phyloP scores from a whole-genome alignment of 176 grass and related monocot species.

The Alopecurus myosuroides region DNA sequence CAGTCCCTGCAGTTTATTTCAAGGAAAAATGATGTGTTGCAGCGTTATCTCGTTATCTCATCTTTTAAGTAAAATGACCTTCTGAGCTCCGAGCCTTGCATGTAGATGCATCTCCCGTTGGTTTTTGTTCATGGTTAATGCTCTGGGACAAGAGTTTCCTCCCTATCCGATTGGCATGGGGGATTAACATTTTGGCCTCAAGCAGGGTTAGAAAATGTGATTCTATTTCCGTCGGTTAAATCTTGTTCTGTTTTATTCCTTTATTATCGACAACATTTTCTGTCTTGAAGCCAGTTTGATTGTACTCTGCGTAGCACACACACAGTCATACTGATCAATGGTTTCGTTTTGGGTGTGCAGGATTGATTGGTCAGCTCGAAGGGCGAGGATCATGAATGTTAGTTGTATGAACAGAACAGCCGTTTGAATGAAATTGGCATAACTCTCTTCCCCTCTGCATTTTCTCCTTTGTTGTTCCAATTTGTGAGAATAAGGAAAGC shows the following conservation, averaged over 20 bases:
- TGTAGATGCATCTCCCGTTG: not conserved
- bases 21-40: not conserved
- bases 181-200: not conserved
- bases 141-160: not conserved
- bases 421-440: slow-evolving; percentile 43
- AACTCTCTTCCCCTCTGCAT: not conserved
- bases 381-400: slow-evolving; percentile 25
- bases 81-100: slow-evolving; percentile 7
- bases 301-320: not conserved
- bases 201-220: not conserved
- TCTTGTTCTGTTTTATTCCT: not conserved
- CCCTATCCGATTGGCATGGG: not conserved
- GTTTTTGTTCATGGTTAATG: not conserved
- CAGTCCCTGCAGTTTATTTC: not conserved
- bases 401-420: slow-evolving; percentile 25
- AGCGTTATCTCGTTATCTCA: not conserved
- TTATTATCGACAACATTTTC: not conserved
- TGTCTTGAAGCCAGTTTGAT: not conserved
- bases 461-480: slow-evolving; percentile 1
- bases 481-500: slow-evolving; percentile 43
- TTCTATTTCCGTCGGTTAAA: not conserved
- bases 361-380: slow-evolving; percentile 8
- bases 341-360: slow-evolving; percentile 2
- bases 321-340: not conserved
- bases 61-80: slow-evolving; percentile 1